Percentiles rank a stretch among this genome's conserved stretches.
phyloP scores from a whole-genome alignment of 768 basidiomycete species.

The Rickenella mellea region DNA sequence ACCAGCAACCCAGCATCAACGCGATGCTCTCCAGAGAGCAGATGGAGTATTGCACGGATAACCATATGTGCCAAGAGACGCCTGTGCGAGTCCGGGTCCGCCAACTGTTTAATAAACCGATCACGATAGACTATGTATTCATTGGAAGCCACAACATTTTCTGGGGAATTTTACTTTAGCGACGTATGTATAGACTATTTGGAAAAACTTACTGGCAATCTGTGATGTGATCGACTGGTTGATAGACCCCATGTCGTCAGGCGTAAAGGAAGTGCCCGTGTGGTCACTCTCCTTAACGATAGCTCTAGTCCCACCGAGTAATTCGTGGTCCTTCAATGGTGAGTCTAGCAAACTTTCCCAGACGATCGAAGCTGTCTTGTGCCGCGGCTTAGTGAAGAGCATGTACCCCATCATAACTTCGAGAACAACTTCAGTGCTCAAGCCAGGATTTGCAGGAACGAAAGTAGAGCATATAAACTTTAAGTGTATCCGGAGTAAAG shows the following conservation, averaged over 20 bases:
- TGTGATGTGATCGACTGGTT: conserved; percentile 49
- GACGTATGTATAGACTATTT: neutral
- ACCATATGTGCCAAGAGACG: conserved; percentile 54
- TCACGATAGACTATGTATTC: conserved; percentile 32
- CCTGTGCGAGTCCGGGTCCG: conserved; percentile 38
- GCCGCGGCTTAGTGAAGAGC: conserved; percentile 61
- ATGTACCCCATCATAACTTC: conserved; percentile 63
- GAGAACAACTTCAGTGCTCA: conserved; percentile 31
- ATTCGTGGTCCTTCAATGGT: conserved; percentile 7
- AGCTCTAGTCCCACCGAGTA: conserved; percentile 20
- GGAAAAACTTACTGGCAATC: conserved; percentile 49
- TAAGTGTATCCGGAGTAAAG: conserved; percentile 45
- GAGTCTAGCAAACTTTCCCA: conserved; percentile 51
- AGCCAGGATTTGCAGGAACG: conserved; percentile 19
- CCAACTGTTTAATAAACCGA: conserved; percentile 42
- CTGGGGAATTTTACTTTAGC: conserved; percentile 24
- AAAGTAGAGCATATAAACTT: conserved; percentile 46
- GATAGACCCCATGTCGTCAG: conserved; percentile 35
- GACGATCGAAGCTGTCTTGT: conserved; percentile 52
- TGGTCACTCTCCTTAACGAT: conserved; percentile 9
- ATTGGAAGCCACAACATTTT: conserved; percentile 52
- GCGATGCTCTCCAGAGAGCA: conserved; percentile 48
- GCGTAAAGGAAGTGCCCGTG: conserved; percentile 20
- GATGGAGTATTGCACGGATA: conserved; percentile 47
- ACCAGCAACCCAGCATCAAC: conserved; percentile 42